Conservation (phyloP, 108 stramenopile species). For the Pseudonitzschia pungens region DNA sequence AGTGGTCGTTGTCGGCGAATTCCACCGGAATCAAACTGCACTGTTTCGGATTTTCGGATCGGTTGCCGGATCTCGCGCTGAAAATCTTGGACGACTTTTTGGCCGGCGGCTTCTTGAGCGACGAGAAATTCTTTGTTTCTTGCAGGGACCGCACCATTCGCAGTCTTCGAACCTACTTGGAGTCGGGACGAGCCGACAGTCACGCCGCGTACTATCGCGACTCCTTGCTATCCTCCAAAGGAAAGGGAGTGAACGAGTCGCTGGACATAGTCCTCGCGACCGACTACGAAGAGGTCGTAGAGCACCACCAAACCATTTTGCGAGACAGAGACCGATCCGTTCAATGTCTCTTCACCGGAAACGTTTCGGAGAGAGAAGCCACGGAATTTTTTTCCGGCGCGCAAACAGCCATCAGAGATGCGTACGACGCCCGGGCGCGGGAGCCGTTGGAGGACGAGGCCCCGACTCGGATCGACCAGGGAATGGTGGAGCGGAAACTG, state of each 20-base stretch:
- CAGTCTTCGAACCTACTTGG: slow-evolving; percentile 66
- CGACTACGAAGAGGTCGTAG: slow-evolving; percentile 41
- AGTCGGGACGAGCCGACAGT: slow-evolving; percentile 65
- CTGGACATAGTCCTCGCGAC: slow-evolving; percentile 43
- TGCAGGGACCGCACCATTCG: slow-evolving; percentile 64
- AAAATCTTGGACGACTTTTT: slow-evolving; percentile 44
- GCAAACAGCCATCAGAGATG: neutral
- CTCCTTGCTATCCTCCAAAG: slow-evolving; percentile 51
- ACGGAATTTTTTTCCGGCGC: slow-evolving; percentile 45
- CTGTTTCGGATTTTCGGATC: slow-evolving; percentile 79
- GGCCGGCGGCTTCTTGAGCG: slow-evolving; percentile 47
- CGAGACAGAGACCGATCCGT: slow-evolving; percentile 38
- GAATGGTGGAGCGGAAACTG: slow-evolving; percentile 52
- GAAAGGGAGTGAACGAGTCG: slow-evolving; percentile 49
- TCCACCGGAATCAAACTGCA: slow-evolving; percentile 62
- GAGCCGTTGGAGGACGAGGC: slow-evolving; percentile 3
- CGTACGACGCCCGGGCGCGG: neutral
- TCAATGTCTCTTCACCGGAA: slow-evolving; percentile 72
- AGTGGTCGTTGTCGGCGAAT: slow-evolving; percentile 64
- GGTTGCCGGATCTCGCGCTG: slow-evolving; percentile 63
- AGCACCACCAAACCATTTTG: slow-evolving; percentile 54
- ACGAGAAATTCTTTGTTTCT: slow-evolving; percentile 48
- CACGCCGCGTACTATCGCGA: slow-evolving; percentile 72
- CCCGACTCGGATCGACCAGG: slow-evolving; percentile 13
- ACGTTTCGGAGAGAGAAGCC: slow-evolving; percentile 66